Base-by-base conservation (phyloP, 768 basidiomycete species). In the Tulasnella sp. region DNA sequence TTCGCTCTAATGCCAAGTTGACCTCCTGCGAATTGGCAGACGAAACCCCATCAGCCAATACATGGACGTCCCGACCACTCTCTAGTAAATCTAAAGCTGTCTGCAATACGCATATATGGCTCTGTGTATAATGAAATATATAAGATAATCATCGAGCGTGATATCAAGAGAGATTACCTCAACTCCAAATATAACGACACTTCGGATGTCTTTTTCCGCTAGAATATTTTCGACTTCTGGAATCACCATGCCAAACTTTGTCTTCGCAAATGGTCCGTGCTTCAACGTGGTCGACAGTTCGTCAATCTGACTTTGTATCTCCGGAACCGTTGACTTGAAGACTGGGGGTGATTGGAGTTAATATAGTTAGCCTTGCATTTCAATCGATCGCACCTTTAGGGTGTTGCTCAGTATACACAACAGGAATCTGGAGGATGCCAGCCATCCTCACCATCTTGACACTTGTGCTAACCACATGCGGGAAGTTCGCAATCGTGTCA, bases 101-200 rank as follows among this genome's bases (percentile, higher is more conserved):
- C 64, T 93, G 90, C 5, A 90, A 72, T 7, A 93, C 77, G 60
- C 91, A 95, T 54, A 95, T 78, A 59, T 93, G 91, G 13, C 84
- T 76, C 89, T 91, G 57, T 15, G 4, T 6, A 35, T 7, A 13
- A 56, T n/a, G 20, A 54, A 50, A 44, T 3, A 9, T 1, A 1
- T 8, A 24, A 10, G 39, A 27, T 20, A 29, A 22, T 44, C 27
- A 13, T 12, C n/a, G 16, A 37, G 4, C 6, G 15, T n/a, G 31
- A 39, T 16, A 7, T n/a, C 41, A n/a, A 28, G 19, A 35, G 5
- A 13, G 63, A 74, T 32, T 56, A 85, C 89, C 73, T 93, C 91
- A 45, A 93, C 90, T 13, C 92, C 92, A 55, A 89, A 78, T 4
- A 96, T 62, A 5, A 93, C 75, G 40, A 90, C 68, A 5, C 75